Base-by-base conservation (phyloP, 108 stramenopile species). In the Mediolabrus comicus region DNA sequence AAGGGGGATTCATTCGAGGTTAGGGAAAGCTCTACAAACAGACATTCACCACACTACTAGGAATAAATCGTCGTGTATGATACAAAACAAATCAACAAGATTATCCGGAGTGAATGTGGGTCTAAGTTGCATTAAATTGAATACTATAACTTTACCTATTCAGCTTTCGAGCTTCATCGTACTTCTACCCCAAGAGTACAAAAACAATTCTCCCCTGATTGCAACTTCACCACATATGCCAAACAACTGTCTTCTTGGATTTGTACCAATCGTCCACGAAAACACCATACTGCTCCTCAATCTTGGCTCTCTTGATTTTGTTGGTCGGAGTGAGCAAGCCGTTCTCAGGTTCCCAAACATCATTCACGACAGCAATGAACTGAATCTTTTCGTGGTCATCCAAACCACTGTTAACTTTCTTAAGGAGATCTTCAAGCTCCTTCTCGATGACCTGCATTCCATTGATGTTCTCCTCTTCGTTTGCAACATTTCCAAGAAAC, bases 341-440 rank as follows among this genome's bases (percentile, higher is more conserved):
- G 67, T 91, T 91, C 62, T 91, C 90, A 22, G 90, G 90, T 14
- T 87, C 54, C 90, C 90, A 91, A 10, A 88, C 90, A 34, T 91
- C 90, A 65, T 88, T 91, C 62, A 91, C 87, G 67, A 91, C 74
- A 2, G 75, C 90, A 24, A 88, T 51, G 52, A 88, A 91, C 22
- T 78, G 69, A 49, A 91, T 12, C 28, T 77, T 62, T 32, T 88
- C 90, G 61, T 91, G 90, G 3, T 66, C 80, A 67, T 91, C 90
- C 22, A 91, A 62, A 19, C 59, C 69, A 52, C 67, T 62, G 61
- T 91, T 91, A 36, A 87, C 74, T 30, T 61, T 75, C 41, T 60
- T 72, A 27, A 91, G 32, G 55, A 84, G 79, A 26, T 75, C 84
- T 24, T 72, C 72, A 46, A 91, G 71, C 46, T 81, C 86, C 19